Evolutionary conservation across 768 basidiomycete genomes (phyloP).

Genomic region (Boletus rubroflammeus): DNA sequence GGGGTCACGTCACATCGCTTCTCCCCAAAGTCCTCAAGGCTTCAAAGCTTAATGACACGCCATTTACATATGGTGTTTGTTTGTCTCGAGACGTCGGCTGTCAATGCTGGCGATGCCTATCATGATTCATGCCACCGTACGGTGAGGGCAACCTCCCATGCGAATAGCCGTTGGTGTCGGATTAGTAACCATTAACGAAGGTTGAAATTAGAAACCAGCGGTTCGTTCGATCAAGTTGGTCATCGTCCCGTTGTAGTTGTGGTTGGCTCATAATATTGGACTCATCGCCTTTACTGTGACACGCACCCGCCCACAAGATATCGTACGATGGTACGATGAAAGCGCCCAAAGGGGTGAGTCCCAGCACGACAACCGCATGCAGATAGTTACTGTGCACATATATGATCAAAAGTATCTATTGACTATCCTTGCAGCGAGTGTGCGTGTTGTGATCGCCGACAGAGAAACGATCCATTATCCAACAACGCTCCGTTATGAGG

Average conservation of each 20-base stretch:
- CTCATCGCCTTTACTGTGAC: neutral
- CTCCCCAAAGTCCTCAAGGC: neutral
- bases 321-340: neutral
- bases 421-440: neutral
- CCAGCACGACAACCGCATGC: neutral
- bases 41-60: neutral
- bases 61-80: neutral
- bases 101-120: neutral
- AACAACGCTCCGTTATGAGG: neutral
- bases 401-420: neutral
- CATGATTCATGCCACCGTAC: neutral
- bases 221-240: slow-evolving; percentile 2
- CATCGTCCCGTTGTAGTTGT: neutral
- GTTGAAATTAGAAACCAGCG: neutral
- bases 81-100: neutral
- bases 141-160: neutral
- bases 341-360: neutral
- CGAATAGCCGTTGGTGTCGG: neutral
- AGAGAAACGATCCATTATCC: slow-evolving; percentile 1
- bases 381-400: neutral
- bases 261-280: neutral
- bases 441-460: slow-evolving; percentile 22
- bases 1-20: neutral
- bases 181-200: neutral
- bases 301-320: neutral